Conservation (phyloP, 345 rosid species). For the Punica granatum region DNA sequence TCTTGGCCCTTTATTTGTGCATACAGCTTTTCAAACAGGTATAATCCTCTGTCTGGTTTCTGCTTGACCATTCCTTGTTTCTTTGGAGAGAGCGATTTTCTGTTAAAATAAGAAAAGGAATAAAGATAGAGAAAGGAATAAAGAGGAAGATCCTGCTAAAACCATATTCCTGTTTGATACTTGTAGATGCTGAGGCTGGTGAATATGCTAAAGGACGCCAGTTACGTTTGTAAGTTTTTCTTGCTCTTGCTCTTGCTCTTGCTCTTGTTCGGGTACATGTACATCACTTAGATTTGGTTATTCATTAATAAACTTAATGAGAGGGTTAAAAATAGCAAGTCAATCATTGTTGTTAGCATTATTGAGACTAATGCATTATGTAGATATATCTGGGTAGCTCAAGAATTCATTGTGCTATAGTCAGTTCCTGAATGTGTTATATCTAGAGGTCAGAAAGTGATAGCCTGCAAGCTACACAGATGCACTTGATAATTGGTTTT, state of each 20-base stretch:
- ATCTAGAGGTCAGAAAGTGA: background rate
- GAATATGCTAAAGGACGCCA: conserved; percentile 73
- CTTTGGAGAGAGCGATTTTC: background rate
- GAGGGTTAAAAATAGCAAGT: background rate
- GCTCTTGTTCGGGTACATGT: no score
- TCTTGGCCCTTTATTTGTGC: conserved; percentile 92
- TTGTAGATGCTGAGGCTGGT: conserved; percentile 72
- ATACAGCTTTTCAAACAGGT: conserved; percentile 96
- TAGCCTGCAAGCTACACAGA: background rate
- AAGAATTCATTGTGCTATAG: background rate
- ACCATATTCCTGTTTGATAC: conserved; percentile 17
- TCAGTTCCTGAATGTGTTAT: background rate
- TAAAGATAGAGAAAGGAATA: background rate
- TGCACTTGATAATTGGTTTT: background rate
- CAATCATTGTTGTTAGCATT: background rate
- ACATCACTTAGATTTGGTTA: background rate
- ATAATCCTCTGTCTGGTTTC: background rate
- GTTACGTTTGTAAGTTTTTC: conserved; percentile 68
- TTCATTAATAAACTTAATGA: background rate
- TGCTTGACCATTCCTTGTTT: conserved; percentile 2
- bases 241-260: background rate
- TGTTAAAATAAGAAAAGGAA: background rate
- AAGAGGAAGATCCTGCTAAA: background rate
- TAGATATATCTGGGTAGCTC: background rate
- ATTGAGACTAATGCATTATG: background rate